A percentile compares a stretch with the other conserved stretches of the same genome.
Evolutionary conservation across 257 asterid genomes (phyloP).

Genomic region (Solanum appendiculatum): DNA sequence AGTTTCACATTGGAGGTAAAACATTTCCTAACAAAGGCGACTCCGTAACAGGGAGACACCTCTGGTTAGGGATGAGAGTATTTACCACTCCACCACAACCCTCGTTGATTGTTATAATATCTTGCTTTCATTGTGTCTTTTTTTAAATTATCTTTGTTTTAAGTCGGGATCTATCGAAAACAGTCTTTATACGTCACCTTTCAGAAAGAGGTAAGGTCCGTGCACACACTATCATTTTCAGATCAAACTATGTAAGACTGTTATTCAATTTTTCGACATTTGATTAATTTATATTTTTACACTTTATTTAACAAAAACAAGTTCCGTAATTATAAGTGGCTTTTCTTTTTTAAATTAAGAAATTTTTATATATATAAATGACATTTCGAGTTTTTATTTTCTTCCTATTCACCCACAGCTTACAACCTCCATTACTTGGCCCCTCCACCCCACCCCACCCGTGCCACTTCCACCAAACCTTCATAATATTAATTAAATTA

Average conservation of each 20-base stretch:
- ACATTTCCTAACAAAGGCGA: rapidly evolving
- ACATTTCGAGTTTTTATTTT: not conserved
- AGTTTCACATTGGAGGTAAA: not conserved
- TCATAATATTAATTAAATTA: not conserved
- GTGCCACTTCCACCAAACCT: not conserved
- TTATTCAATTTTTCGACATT: no score
- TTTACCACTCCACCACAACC: not conserved
- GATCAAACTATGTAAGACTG: not conserved
- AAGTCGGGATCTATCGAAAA: no score
- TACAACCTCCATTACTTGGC: not conserved
- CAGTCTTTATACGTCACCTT: no score
- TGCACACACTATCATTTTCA: rapidly evolving
- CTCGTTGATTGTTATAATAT: not conserved
- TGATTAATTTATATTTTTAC: no score
- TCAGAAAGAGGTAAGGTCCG: rapidly evolving
- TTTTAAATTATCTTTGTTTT: no score
- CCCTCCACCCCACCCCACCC: not conserved
- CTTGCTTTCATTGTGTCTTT: no score
- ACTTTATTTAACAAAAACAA: no score
- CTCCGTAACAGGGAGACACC: not conserved
- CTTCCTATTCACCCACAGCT: not conserved
- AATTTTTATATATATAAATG: not conserved
- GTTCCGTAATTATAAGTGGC: no score
- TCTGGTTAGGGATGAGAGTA: not conserved
- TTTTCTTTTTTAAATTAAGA: no score